Percentiles rank a stretch among this genome's conserved stretches.
These are phyloP conservation scores for Kurtzmaniella natalensis DNA, from an alignment of 1,139 yeast genomes.

Conservation along the genomic window DNA sequence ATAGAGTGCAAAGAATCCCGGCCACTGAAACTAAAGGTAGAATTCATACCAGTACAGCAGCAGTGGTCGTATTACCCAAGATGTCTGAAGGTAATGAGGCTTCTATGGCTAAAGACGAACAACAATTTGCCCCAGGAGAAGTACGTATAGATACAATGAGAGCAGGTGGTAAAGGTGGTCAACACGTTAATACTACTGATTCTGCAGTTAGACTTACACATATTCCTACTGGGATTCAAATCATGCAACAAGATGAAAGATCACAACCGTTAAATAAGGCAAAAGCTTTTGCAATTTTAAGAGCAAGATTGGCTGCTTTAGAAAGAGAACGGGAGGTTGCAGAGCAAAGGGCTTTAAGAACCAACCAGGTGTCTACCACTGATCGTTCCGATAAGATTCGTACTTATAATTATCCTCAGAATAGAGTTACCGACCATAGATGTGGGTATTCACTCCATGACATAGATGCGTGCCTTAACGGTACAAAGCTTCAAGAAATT, in stretches of 20 bases:
- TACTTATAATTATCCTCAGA: conserved; percentile 90
- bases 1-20: conserved; percentile 91
- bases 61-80: conserved; percentile 90
- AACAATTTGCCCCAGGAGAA: conserved; percentile 81
- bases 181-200: conserved; percentile 96
- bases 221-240: conserved; percentile 85
- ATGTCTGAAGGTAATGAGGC: conserved; percentile 54
- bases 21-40: conserved; percentile 92
- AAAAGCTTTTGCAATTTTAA: conserved; percentile 79
- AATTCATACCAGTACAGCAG: conserved; percentile 93
- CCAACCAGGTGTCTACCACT: conserved; percentile 82
- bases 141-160: conserved; percentile 93
- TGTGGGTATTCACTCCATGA: conserved; percentile 79
- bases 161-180: conserved; percentile 98
- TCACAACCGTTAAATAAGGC: conserved; percentile 95
- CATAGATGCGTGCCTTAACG: conserved; percentile 74
- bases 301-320: conserved; percentile 79
- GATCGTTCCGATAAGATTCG: conserved; percentile 91
- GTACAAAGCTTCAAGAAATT: conserved; percentile 61
- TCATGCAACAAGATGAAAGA: conserved; percentile 89
- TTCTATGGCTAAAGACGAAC: conserved; percentile 57
- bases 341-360: conserved; percentile 63
- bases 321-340: conserved; percentile 65
- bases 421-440: conserved; percentile 89
- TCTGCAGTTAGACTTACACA: conserved; percentile 94